Conservation (phyloP, 306 rosid genomes). For the Quercus bicolor region DNA sequence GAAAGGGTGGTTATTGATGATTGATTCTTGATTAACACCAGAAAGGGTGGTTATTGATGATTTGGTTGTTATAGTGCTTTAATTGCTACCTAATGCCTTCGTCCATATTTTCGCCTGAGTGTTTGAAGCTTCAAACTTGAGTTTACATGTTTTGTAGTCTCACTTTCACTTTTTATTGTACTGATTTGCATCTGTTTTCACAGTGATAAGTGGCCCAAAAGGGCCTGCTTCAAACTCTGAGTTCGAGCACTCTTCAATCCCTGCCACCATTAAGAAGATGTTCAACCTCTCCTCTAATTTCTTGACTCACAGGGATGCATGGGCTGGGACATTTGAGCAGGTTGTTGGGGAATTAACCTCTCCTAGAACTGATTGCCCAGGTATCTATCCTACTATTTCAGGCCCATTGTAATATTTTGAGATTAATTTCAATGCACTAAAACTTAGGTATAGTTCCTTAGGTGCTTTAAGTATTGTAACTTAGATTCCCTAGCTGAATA, state of each 20-base stretch:
- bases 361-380: slow-evolving; percentile 95
- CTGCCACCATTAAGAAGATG: slow-evolving; percentile 95
- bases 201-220: slow-evolving; percentile 67
- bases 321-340: slow-evolving; percentile 97
- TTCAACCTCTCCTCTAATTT: slow-evolving; percentile 88
- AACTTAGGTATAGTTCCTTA: too few relatives aligned
- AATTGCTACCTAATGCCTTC: not conserved
- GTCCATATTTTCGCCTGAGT: slow-evolving; percentile 14
- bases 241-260: slow-evolving; percentile 96
- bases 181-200: slow-evolving; percentile 23
- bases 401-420: not conserved
- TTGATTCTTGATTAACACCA: slow-evolving; percentile 12
- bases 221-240: slow-evolving; percentile 87
- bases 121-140: slow-evolving; percentile 15
- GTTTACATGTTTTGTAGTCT: slow-evolving; percentile 8
- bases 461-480: too few relatives aligned
- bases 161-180: slow-evolving; percentile 16
- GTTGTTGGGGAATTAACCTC: slow-evolving; percentile 62
- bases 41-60: slow-evolving; percentile 1
- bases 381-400: slow-evolving; percentile 27
- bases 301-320: slow-evolving; percentile 95
- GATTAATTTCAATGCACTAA: not conserved
- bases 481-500: too few relatives aligned
- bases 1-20: slow-evolving; percentile 1
- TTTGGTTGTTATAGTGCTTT: not conserved